phyloP scores from a whole-genome alignment of 1,139 yeast genomes.

The Meyerozyma elateridarum region DNA sequence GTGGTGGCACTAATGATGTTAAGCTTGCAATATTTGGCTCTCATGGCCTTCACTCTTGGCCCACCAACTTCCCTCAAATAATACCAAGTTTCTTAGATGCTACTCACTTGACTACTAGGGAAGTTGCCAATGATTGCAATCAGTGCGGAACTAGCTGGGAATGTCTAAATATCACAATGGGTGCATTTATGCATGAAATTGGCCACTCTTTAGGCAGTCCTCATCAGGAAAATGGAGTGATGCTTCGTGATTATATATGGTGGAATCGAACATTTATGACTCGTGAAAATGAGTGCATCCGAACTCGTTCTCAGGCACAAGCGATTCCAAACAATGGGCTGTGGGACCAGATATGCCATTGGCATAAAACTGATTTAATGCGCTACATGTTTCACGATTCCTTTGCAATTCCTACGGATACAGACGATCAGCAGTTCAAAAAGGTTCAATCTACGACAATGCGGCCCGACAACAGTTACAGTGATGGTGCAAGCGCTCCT shows the following conservation, averaged over 20 bases:
- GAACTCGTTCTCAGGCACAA: conserved; percentile 40
- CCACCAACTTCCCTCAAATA: conserved; percentile 66
- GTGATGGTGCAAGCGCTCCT: conserved; percentile 20
- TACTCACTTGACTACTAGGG: conserved; percentile 54
- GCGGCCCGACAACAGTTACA: conserved; percentile 17
- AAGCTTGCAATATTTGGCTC: conserved; percentile 90
- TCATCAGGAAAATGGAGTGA: conserved; percentile 84
- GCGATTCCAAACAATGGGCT: conserved; percentile 54
- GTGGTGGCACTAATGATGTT: conserved; percentile 73
- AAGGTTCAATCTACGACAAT: conserved; percentile 26
- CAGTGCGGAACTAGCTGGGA: conserved; percentile 92
- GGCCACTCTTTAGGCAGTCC: conserved; percentile 92
- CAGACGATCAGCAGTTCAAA: conserved; percentile 21
- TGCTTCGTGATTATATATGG: conserved; percentile 80
- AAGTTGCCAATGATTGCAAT: conserved; percentile 84
- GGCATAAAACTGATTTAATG: conserved; percentile 79
- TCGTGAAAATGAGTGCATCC: conserved; percentile 54
- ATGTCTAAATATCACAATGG: conserved; percentile 77
- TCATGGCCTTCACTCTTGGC: conserved; percentile 91
- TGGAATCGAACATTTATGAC: conserved; percentile 82
- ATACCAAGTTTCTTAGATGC: conserved; percentile 67
- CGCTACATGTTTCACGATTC: conserved; percentile 80
- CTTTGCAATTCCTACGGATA: conserved; percentile 68
- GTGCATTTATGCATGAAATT: conserved; percentile 94
- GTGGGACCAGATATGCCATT: conserved; percentile 53